A percentile compares a stretch with the other conserved stretches of the same genome.
These are phyloP conservation scores for Fusarium tricinctum DNA, from an alignment of 2,329 filamentous ascomycete species.

Conservation along the genomic window DNA sequence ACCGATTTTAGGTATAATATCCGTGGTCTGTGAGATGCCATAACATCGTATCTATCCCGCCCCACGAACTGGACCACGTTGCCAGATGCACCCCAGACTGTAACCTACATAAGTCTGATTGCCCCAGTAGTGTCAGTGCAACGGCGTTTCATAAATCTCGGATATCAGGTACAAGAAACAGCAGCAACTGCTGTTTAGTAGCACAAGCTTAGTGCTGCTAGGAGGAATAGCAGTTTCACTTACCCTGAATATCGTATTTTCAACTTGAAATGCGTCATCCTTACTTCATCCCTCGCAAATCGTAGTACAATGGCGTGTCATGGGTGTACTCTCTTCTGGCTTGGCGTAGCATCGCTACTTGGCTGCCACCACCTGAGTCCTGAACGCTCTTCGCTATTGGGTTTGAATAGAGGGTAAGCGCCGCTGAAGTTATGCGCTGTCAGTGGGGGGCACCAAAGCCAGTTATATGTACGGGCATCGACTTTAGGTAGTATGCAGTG, in stretches of 20 bases:
- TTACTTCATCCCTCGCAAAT: constrained; percentile 36
- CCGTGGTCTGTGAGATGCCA: not conserved
- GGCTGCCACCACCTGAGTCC: not conserved
- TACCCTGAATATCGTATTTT: constrained; percentile 11
- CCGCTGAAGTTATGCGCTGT: constrained; percentile 16
- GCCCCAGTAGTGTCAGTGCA: constrained; percentile 20
- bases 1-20: not conserved
- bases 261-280: constrained; percentile 34
- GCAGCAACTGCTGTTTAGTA: not conserved
- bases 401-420: not conserved
- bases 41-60: not conserved
- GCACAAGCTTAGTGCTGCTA: not conserved
- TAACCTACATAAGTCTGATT: constrained; percentile 14
- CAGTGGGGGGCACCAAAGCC: not conserved
- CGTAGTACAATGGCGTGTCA: constrained; percentile 38
- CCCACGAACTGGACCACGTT: constrained; percentile 21
- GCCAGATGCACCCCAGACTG: constrained; percentile 22
- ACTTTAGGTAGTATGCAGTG: not conserved
- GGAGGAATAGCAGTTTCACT: constrained; percentile 6
- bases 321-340: constrained; percentile 14
- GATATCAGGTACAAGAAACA: constrained; percentile 15
- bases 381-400: not conserved
- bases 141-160: not conserved
- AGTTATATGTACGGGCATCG: not conserved
- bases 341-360: constrained; percentile 2